Percentiles rank a stretch among this genome's conserved stretches.
Evolutionary conservation across 2,329 filamentous ascomycete species (phyloP).

Genomic region (Diplocarpon rosae): DNA sequence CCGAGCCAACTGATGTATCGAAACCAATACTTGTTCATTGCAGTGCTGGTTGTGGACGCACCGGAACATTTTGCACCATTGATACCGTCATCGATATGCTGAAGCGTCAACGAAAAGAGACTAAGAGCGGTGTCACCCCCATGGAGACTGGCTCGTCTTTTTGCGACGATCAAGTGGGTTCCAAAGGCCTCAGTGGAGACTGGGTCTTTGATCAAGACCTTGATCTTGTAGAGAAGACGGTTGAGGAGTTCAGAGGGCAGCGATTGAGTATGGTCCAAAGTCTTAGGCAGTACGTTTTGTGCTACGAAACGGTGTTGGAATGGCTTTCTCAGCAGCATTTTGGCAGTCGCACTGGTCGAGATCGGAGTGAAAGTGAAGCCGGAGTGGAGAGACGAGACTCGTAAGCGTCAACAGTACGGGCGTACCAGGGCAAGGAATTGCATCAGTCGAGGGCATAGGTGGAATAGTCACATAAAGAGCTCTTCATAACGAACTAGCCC

Average conservation of each 20-base stretch:
- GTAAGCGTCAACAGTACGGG: too few relatives aligned
- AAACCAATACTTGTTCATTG: constrained; percentile 87
- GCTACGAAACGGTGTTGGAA: constrained; percentile 89
- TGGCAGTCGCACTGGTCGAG: constrained; percentile 7
- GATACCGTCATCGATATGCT: constrained; percentile 95
- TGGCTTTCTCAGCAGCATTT: constrained; percentile 49
- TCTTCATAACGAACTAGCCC: too few relatives aligned
- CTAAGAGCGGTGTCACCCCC: constrained; percentile 26
- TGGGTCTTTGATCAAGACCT: constrained; percentile 62
- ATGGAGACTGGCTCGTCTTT: constrained; percentile 32
- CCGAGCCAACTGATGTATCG: constrained; percentile 39
- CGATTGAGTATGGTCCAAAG: constrained; percentile 95
- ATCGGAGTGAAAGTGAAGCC: constrained; percentile 21
- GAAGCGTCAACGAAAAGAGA: constrained; percentile 59
- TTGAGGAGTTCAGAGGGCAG: constrained; percentile 83
- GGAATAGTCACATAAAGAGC: too few relatives aligned
- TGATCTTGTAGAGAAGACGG: constrained; percentile 76
- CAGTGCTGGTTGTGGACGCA: constrained; percentile 89
- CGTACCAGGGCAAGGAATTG: too few relatives aligned
- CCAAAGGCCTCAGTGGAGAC: constrained; percentile 32
- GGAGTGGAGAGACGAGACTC: constrained; percentile 2
- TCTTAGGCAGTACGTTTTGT: constrained; percentile 84
- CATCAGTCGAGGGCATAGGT: too few relatives aligned
- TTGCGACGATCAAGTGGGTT: constrained; percentile 19
- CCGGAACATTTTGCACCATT: constrained; percentile 92